A percentile compares a stretch with the other conserved stretches of the same genome.
These are phyloP conservation scores for Bipolaris victoriae DNA, from an alignment of 2,329 filamentous ascomycete genomes.

Conservation along the genomic window DNA sequence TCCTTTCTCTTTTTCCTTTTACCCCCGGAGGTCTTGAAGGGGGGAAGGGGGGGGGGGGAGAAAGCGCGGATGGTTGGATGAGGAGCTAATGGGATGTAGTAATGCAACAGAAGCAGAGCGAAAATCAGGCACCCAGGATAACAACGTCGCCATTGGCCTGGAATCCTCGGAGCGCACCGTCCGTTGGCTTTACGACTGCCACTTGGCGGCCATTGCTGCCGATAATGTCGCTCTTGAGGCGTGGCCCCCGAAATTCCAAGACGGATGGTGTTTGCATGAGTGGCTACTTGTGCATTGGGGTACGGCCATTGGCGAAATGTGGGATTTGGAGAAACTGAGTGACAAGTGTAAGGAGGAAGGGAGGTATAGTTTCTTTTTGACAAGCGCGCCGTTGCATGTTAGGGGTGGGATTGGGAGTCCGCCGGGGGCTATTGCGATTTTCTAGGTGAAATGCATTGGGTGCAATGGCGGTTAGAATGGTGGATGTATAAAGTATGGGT, in stretches of 20 bases:
- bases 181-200: slow-evolving; percentile 48
- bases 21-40: neutral
- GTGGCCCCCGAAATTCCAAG: slow-evolving; percentile 38
- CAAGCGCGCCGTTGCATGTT: slow-evolving; percentile 64
- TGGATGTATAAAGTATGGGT: neutral
- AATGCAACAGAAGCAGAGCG: slow-evolving; percentile 34
- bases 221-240: slow-evolving; percentile 52
- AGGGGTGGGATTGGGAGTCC: slow-evolving; percentile 53
- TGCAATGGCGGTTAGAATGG: too few species aligned
- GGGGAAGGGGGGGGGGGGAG: neutral
- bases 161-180: slow-evolving; percentile 41
- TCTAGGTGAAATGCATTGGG: slow-evolving; percentile 18
- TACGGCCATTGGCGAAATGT: slow-evolving; percentile 46
- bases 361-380: slow-evolving; percentile 67
- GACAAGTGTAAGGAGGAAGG: slow-evolving; percentile 60
- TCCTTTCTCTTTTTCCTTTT: neutral
- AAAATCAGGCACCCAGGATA: slow-evolving; percentile 43
- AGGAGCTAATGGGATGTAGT: slow-evolving; percentile 15
- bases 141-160: slow-evolving; percentile 40
- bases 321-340: slow-evolving; percentile 58
- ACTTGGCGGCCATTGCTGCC: slow-evolving; percentile 46
- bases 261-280: slow-evolving; percentile 45
- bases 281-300: slow-evolving; percentile 43
- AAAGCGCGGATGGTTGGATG: neutral
- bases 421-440: slow-evolving; percentile 45